Evolutionary conservation across 352 stramenopile species (phyloP).

Genomic region (Elongisporangium anandrum): DNA sequence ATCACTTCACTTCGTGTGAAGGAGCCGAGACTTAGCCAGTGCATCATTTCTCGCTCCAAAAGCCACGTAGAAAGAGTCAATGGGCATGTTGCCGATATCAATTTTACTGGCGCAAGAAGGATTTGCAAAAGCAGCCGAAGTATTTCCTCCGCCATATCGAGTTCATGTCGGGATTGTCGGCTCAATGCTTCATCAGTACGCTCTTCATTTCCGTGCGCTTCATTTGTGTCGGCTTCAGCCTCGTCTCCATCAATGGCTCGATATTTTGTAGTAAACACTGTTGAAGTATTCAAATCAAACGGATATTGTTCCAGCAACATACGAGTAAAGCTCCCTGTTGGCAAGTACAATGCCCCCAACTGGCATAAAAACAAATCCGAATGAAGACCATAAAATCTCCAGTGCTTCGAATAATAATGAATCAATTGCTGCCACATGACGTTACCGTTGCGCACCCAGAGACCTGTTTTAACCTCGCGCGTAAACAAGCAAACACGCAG

Average conservation of each 20-base stretch:
- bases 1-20: slow-evolving; percentile 68
- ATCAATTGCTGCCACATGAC: slow-evolving; percentile 79
- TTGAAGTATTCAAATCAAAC: slow-evolving; percentile 13
- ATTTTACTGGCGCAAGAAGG: slow-evolving; percentile 48
- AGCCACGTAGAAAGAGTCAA: slow-evolving; percentile 31
- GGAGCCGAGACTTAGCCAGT: slow-evolving; percentile 69
- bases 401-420: slow-evolving; percentile 81
- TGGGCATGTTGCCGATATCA: slow-evolving; percentile 24
- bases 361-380: slow-evolving; percentile 71
- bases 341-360: slow-evolving; percentile 43
- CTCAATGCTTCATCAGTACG: slow-evolving; percentile 1
- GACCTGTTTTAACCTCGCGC: slow-evolving; percentile 63
- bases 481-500: slow-evolving; percentile 61
- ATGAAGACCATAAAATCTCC: slow-evolving; percentile 72
- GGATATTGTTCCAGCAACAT: slow-evolving; percentile 57
- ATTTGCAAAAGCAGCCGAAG: slow-evolving; percentile 61
- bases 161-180: slow-evolving; percentile 29
- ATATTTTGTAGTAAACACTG: slow-evolving; percentile 5
- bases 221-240: slow-evolving; percentile 7
- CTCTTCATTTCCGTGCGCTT: slow-evolving; percentile 7
- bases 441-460: slow-evolving; percentile 77
- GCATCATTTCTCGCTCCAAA: slow-evolving; percentile 67
- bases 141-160: slow-evolving; percentile 57
- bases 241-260: neutral
- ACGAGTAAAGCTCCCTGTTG: slow-evolving; percentile 41